These are phyloP conservation scores for Coffea humblotiana DNA, from an alignment of 305 asterid species.

Conservation along the genomic window DNA sequence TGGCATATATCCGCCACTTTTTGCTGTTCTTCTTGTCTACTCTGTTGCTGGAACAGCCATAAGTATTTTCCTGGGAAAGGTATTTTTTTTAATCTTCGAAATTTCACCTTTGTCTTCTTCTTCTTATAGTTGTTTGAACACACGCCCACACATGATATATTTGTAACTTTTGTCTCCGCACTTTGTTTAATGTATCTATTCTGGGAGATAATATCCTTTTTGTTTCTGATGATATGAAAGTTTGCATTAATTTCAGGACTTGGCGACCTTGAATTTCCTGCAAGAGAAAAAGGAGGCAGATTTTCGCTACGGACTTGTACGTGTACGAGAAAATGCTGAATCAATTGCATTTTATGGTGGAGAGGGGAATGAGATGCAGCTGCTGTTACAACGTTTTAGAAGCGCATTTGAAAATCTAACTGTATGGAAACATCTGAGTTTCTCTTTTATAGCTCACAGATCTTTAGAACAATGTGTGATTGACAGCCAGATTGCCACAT, in stretches of 20 bases:
- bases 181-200: neutral
- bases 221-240: slow-evolving; percentile 3
- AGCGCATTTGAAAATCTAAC: slow-evolving; percentile 81
- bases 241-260: slow-evolving; percentile 44
- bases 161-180: neutral
- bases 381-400: slow-evolving; percentile 67
- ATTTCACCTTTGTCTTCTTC: neutral
- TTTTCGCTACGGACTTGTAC: slow-evolving; percentile 88
- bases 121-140: neutral
- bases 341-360: slow-evolving; percentile 96
- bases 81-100: slow-evolving; percentile 28
- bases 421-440: slow-evolving; percentile 38
- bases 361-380: slow-evolving; percentile 81
- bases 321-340: slow-evolving; percentile 90
- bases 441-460: neutral
- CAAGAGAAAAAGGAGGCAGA: slow-evolving; percentile 98
- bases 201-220: neutral
- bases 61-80: slow-evolving; percentile 87
- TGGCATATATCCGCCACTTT: slow-evolving; percentile 91
- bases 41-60: slow-evolving; percentile 90
- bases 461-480: neutral
- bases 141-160: neutral
- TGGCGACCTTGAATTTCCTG: slow-evolving; percentile 76
- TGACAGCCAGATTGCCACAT: neutral
- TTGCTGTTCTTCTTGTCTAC: slow-evolving; percentile 70